Evolutionary conservation across 2,329 filamentous ascomycete species (phyloP).

Genomic region (Neophaeococcomyces mojaviensis): DNA sequence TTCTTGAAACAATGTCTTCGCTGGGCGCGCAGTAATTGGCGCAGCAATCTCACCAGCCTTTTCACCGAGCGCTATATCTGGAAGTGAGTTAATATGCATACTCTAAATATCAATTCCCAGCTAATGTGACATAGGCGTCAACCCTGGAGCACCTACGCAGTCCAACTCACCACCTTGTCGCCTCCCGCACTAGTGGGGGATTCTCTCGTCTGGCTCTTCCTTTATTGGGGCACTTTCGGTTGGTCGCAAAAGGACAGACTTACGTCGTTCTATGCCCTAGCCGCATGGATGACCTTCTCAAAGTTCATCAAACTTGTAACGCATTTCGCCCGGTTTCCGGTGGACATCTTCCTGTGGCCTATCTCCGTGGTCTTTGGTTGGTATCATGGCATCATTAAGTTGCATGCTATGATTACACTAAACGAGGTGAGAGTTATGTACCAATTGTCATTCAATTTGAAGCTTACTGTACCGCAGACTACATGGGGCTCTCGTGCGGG

Average conservation of each 20-base stretch:
- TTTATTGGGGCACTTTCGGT: slow-evolving; percentile 59
- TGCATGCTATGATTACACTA: slow-evolving; percentile 76
- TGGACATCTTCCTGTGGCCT: slow-evolving; percentile 70
- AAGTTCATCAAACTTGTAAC: slow-evolving; percentile 88
- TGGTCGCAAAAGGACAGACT: slow-evolving; percentile 50
- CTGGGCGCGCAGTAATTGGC: slow-evolving; percentile 96
- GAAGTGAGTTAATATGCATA: slow-evolving; percentile 56
- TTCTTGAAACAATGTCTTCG: slow-evolving; percentile 89
- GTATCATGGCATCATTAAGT: slow-evolving; percentile 85
- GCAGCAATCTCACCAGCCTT: slow-evolving; percentile 89
- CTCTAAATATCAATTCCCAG: slow-evolving; percentile 11
- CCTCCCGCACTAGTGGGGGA: slow-evolving; percentile 78
- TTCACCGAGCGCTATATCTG: slow-evolving; percentile 76
- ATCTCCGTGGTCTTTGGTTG: slow-evolving; percentile 88
- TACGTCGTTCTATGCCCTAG: slow-evolving; percentile 54
- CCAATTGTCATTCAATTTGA: not conserved
- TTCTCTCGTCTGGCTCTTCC: slow-evolving; percentile 60
- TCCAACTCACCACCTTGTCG: slow-evolving; percentile 86
- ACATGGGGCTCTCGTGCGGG: slow-evolving; percentile 93
- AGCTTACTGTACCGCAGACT: slow-evolving; percentile 52
- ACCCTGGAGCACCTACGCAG: slow-evolving; percentile 86
- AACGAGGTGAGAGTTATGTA: slow-evolving; percentile 59
- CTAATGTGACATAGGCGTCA: slow-evolving; percentile 58
- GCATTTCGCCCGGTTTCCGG: slow-evolving; percentile 75
- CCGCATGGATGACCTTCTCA: slow-evolving; percentile 74